Evolutionary conservation across 164 flowering plant genomes (phyloP).

Genomic region (Chloranthus sessilifolius): DNA sequence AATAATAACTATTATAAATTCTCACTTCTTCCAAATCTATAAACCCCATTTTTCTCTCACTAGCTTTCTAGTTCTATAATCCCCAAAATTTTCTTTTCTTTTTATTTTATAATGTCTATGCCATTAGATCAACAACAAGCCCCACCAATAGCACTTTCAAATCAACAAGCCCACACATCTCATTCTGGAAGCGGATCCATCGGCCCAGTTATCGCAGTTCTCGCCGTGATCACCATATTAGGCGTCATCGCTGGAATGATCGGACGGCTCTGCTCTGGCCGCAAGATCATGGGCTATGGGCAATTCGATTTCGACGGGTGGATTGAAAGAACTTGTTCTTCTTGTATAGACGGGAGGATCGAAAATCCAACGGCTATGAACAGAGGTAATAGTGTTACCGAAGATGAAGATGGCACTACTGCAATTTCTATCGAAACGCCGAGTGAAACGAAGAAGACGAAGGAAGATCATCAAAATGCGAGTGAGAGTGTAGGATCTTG

Average conservation of each 20-base stretch:
- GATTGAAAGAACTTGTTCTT: conserved; percentile 52
- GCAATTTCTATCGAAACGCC: no score
- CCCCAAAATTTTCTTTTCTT: no score
- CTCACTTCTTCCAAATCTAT: no score
- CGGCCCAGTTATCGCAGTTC: conserved; percentile 62
- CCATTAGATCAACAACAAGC: conserved; percentile 15
- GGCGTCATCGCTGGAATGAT: conserved; percentile 55
- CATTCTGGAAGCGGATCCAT: conserved; percentile 48
- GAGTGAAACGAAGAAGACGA: no score
- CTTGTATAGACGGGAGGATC: conserved; percentile 54
- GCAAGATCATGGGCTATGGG: conserved; percentile 42
- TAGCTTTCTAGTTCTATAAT: no score
- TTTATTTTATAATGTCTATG: conserved; percentile 15
- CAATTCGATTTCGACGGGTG: conserved; percentile 54
- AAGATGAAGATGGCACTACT: no score
- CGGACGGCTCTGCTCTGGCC: conserved; percentile 65
- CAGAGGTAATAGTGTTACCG: conserved; percentile 3
- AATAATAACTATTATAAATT: no score
- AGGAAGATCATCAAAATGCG: no score
- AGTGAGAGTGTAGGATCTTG: no score
- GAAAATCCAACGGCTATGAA: conserved; percentile 18
- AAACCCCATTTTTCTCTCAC: no score
- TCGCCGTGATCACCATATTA: conserved; percentile 46
- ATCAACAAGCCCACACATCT: conserved; percentile 24
- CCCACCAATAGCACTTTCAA: conserved; percentile 20